Evolutionary conservation across 495 filamentous ascomycete species (phyloP), one percentile per base, ranked within the genome.

Genomic region (Coniosporium apollinis): DNA sequence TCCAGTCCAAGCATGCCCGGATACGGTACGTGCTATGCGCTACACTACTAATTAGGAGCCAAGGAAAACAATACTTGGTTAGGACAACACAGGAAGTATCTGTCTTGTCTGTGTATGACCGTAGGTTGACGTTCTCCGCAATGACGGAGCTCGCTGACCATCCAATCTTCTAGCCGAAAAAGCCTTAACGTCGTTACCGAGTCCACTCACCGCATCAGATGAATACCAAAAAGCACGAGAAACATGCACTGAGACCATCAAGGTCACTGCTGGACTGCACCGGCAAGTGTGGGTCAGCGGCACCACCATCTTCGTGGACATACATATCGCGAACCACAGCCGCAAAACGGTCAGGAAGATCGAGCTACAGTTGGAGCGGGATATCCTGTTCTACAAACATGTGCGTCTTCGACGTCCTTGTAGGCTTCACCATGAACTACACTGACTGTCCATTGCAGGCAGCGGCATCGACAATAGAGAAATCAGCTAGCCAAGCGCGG

Each of bases 241-340:
- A 32, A 43, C 25, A 39, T 47, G 33, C 22, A 41, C 43, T 19
- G 56, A 68, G 34, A 58, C 47, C 10, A 46, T 72, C 26, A 56
- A 55, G 28, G 35, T 72, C 28, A 70, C 67, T 7, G 68, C 67
- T 26, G 67, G 63, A 16, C 44, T 70, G 33, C 66, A 72, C 48
- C 55, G 68, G 4, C 69, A 69, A 30, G 67, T 69, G 24, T 69
- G 65, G 69, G 63, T 72, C 37, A 67, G 64, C 19, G 67, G 69
- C 22, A 67, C 68, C 16, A 60, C 46, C 24, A 55, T 72, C 17
- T 70, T 68, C 37, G 60, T 66, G 10, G 67, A 70, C 34, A 60
- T 70, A 17, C 63, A 63, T 30, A 55, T 70, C 22, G 49, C 52
- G 18, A 70, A 70, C 33, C 55, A 55, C 33, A 64, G 59, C 36